A percentile compares a stretch with the other conserved stretches of the same genome.
These are phyloP conservation scores for Nicotiana noctiflora DNA, from an alignment of 257 asterid genomes.

Conservation along the genomic window DNA sequence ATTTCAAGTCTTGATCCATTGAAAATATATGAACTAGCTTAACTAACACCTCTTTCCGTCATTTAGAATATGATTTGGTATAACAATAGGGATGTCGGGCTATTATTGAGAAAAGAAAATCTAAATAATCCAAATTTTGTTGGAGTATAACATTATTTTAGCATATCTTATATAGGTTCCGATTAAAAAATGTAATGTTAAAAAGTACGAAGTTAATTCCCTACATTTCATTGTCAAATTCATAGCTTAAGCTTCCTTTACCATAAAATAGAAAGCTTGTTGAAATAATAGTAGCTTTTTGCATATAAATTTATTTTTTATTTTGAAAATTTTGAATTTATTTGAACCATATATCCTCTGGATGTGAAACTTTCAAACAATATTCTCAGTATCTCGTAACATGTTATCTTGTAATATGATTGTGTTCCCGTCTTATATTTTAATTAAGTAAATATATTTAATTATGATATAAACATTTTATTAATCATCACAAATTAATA, in stretches of 20 bases:
- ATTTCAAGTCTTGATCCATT: conserved; percentile 2
- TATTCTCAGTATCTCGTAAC: neutral
- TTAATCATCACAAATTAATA: neutral
- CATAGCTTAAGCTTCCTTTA: neutral
- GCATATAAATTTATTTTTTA: neutral
- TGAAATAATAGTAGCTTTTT: neutral
- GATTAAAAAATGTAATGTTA: neutral
- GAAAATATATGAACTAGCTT: neutral
- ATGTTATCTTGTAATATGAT: neutral
- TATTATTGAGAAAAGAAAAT: neutral
- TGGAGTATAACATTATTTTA: neutral
- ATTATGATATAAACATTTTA: neutral
- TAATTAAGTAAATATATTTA: neutral
- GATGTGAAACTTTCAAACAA: neutral
- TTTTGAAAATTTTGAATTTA: neutral
- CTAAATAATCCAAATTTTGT: neutral
- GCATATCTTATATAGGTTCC: neutral
- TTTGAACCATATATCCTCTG: neutral
- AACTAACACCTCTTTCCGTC: neutral
- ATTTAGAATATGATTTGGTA: conserved; percentile 1
- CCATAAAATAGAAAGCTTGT: neutral
- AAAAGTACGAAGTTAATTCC: neutral
- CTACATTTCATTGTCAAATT: neutral
- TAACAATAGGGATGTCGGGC: neutral
- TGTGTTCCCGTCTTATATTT: neutral